Evolutionary conservation across 768 basidiomycete genomes (phyloP), one percentile per base, ranked within the genome.

Genomic region (Clathrus columnatus): DNA sequence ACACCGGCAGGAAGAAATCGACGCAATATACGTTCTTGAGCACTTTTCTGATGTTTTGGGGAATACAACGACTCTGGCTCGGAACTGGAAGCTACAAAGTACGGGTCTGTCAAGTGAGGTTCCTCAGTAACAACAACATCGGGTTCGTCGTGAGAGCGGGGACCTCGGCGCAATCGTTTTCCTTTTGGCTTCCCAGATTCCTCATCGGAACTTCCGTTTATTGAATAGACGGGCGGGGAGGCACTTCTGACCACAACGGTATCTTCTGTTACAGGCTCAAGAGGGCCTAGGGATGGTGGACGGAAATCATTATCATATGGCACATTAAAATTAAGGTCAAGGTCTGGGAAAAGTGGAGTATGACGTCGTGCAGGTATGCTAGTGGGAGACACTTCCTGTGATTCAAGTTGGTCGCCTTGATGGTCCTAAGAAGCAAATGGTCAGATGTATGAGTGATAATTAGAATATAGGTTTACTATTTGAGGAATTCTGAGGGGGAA

Each of bases 1-100:
- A 84, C 77, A 48, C 73, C 73, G 10, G 70, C 71, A 4, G 83
- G 83, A 69, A 82, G 69, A 75, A 85, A 76, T 16, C 70, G 74
- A 32, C 57, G 63, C 17, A 82, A 67, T 4, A 62, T 72, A 30
- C 72, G 41, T 18, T 26, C 51, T 18, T 47, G 43, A 18, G 30
- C 42, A 28, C 21, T 32, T 10, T 56, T 24, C 16, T 18, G n/a
- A 56, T 28, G 18, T 28, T 36, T 28, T 20, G 24, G 28, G n/a
- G 23, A 11, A 36, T 17, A 16, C 5, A 20, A 24, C 28, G n/a
- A 11, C 14, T 50, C 29, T 14, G 49, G 28, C 2, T 30, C 24
- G 2, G 24, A 24, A 11, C 28, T 26, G 17, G 16, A 20, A 2
- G 6, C 49, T 50, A 26, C n/a, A n/a, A n/a, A 30, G 8, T 26